Conservation (phyloP, 2,329 filamentous ascomycete species). For the Mycosphaerella arachidis region DNA sequence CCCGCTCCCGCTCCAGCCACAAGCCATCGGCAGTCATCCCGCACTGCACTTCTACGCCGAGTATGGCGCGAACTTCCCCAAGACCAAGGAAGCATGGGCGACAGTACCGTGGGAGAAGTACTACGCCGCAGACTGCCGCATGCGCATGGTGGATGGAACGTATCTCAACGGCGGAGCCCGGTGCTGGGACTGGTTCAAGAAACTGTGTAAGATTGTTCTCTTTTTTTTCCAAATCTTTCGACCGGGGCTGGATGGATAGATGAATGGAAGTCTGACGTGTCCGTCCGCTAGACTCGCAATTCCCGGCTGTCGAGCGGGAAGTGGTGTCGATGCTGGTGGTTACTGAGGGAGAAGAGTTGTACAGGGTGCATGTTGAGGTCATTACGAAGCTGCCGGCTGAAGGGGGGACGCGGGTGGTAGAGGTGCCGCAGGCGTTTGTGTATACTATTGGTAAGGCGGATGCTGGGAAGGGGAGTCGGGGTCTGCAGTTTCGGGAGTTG, state of each 20-base stretch:
- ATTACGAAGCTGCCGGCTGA: slow-evolving; percentile 7
- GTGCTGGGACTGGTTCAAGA: slow-evolving; percentile 8
- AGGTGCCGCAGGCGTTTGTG: slow-evolving; percentile 13
- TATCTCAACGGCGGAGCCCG: neutral
- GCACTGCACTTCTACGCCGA: slow-evolving; percentile 9
- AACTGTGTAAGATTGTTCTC: slow-evolving; percentile 4
- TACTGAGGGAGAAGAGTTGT: neutral
- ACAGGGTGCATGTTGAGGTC: slow-evolving; percentile 10
- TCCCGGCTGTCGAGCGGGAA: slow-evolving; percentile 10
- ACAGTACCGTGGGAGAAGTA: slow-evolving; percentile 1
- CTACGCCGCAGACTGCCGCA: slow-evolving; percentile 10
- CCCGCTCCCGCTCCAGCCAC: neutral
- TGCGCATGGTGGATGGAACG: slow-evolving; percentile 1
- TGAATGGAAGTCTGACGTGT: neutral
- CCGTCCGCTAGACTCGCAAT: neutral
- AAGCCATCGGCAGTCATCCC: slow-evolving; percentile 1
- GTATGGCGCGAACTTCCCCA: slow-evolving; percentile 15
- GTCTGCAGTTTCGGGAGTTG: slow-evolving; percentile 13
- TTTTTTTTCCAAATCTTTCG: too few relatives aligned
- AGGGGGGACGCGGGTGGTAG: neutral
- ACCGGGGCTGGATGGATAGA: too few relatives aligned
- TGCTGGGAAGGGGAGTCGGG: slow-evolving; percentile 9
- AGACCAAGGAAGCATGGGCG: slow-evolving; percentile 7
- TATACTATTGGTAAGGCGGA: slow-evolving; percentile 13
- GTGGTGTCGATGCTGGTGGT: slow-evolving; percentile 9